phyloP scores from a whole-genome alignment of 768 basidiomycete genomes.

The Mycena sanguinolenta region DNA sequence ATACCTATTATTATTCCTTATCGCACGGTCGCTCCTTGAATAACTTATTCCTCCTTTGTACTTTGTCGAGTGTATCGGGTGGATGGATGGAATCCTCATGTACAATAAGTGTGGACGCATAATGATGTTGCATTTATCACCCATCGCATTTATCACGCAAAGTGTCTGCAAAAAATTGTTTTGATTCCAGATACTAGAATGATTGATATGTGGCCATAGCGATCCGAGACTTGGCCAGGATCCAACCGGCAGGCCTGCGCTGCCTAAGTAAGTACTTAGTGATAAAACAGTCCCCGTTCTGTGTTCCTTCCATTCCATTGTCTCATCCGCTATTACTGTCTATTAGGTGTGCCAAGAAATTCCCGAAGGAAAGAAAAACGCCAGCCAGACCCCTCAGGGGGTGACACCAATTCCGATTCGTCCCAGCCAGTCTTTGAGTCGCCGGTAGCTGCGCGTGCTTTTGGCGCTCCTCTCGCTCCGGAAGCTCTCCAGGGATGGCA shows the following conservation, averaged over 20 bases:
- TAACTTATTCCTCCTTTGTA: slow-evolving; percentile 30
- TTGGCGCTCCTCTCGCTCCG: slow-evolving; percentile 55
- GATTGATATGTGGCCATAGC: too few relatives aligned
- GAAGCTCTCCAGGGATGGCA: slow-evolving; percentile 63
- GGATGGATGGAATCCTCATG: slow-evolving; percentile 16
- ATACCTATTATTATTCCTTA: slow-evolving; percentile 9
- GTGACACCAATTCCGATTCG: slow-evolving; percentile 47
- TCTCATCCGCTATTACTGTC: not conserved
- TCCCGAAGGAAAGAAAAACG: slow-evolving; percentile 5
- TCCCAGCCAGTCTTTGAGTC: slow-evolving; percentile 57
- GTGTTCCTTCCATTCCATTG: slow-evolving; percentile 8
- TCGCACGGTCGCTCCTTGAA: not conserved
- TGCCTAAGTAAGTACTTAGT: slow-evolving; percentile 10
- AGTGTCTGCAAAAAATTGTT: not conserved
- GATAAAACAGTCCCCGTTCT: slow-evolving; percentile 18
- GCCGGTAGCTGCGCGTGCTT: slow-evolving; percentile 50
- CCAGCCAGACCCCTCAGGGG: slow-evolving; percentile 3
- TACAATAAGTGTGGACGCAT: slow-evolving; percentile 8
- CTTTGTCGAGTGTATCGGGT: slow-evolving; percentile 19
- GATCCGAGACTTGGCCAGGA: slow-evolving; percentile 1
- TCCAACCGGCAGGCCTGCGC: slow-evolving; percentile 27
- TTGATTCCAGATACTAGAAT: slow-evolving; percentile 18
- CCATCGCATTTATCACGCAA: too few relatives aligned
- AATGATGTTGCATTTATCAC: not conserved
- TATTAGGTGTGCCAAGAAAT: slow-evolving; percentile 14